Evolutionary conservation across 2,329 filamentous ascomycete species (phyloP).

Genomic region (Parastagonospora nodorum): DNA sequence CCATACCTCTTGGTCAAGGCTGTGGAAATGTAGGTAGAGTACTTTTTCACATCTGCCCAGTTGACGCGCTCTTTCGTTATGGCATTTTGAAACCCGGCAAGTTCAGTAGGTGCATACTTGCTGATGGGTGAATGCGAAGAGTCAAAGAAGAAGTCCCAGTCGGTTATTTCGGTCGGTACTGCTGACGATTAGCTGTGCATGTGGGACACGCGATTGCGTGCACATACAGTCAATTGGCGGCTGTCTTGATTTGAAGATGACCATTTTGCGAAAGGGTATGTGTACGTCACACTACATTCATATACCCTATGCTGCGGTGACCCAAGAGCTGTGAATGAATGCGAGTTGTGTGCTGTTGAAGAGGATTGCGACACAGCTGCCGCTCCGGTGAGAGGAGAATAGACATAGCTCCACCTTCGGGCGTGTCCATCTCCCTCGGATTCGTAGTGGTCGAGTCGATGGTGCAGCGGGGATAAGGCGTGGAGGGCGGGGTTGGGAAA

Average conservation of each 20-base stretch:
- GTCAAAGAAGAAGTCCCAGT: conserved; percentile 68
- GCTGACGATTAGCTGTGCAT: conserved; percentile 5
- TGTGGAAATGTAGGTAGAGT: conserved; percentile 64
- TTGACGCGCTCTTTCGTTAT: conserved; percentile 63
- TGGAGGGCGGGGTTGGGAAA: conserved; percentile 25
- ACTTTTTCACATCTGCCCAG: conserved; percentile 62
- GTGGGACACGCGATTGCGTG: background rate
- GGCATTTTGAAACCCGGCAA: conserved; percentile 63
- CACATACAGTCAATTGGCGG: conserved; percentile 48
- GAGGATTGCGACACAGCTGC: too few relatives aligned
- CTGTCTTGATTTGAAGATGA: conserved; percentile 50
- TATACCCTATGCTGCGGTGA: too few relatives aligned
- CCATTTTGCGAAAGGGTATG: conserved; percentile 23
- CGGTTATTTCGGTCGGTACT: conserved; percentile 61
- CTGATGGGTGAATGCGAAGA: conserved; percentile 57
- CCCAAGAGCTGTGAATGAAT: too few relatives aligned
- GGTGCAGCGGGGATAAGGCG: conserved; percentile 31
- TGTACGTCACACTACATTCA: too few relatives aligned
- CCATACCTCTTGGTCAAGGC: conserved; percentile 62
- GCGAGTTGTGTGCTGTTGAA: too few relatives aligned
- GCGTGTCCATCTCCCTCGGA: conserved; percentile 21
- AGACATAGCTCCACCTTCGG: conserved; percentile 15
- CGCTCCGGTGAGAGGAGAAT: background rate
- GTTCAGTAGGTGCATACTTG: conserved; percentile 44
- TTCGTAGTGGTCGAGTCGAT: conserved; percentile 36